These are phyloP conservation scores for Diaporthe citriasiana DNA, from an alignment of 2,329 filamentous ascomycete genomes.

Conservation along the genomic window DNA sequence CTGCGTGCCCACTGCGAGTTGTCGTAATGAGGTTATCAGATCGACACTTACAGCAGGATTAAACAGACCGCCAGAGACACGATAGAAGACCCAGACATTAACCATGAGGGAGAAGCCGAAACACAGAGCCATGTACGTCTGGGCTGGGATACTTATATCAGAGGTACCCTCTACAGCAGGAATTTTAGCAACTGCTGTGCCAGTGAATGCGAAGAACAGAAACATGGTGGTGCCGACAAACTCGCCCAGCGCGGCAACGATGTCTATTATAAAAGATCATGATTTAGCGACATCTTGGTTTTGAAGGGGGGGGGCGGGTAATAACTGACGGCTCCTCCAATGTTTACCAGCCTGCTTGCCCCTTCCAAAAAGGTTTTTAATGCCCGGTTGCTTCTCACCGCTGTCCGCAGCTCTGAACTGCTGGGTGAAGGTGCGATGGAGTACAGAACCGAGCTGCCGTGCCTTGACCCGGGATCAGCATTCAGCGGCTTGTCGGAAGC, in stretches of 20 bases:
- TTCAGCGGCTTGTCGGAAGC: background rate
- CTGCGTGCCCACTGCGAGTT: background rate
- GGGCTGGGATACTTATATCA: conserved; percentile 29
- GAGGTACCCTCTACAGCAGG: conserved; percentile 15
- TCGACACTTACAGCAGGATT: conserved; percentile 50
- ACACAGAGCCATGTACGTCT: conserved; percentile 55
- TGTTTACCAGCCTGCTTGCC: background rate
- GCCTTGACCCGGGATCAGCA: background rate
- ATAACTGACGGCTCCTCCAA: background rate
- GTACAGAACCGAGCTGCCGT: background rate
- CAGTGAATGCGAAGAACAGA: conserved; percentile 58
- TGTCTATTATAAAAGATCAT: background rate
- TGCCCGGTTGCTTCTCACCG: conserved; percentile 1
- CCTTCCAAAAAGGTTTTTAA: background rate
- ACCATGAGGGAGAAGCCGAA: conserved; percentile 62
- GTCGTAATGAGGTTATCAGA: too few species aligned
- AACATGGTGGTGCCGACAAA: conserved; percentile 61
- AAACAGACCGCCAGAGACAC: conserved; percentile 59
- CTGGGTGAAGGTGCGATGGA: conserved; percentile 18
- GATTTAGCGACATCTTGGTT: background rate
- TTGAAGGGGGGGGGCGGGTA: too few species aligned
- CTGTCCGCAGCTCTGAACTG: conserved; percentile 15
- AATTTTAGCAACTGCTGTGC: conserved; percentile 48
- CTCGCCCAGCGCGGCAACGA: conserved; percentile 49
- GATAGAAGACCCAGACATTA: conserved; percentile 65